Base-by-base conservation (phyloP, 768 basidiomycete genomes). In the Russula lepida region DNA sequence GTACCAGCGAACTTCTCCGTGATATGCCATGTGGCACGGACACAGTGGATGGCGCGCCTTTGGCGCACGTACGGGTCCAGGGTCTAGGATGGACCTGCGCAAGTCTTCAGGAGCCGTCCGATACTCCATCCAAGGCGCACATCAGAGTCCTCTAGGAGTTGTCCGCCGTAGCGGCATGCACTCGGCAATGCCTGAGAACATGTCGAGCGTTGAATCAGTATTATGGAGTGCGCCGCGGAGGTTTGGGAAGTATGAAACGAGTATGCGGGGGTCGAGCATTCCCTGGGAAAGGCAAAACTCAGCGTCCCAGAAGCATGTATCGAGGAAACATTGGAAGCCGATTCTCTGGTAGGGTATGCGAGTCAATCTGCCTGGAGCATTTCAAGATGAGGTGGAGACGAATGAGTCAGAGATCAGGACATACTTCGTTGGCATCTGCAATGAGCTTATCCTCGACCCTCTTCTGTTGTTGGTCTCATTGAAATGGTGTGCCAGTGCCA, bases 231-330 rank as follows among this genome's bases (percentile, higher is more conserved):
- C 74, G 21, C 87, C 88, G 33, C 86, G 79, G n/a, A 93, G 74
- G 60, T 84, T 79, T 6, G 89, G 84, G 67, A 85, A 95, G 71
- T 91, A 86, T 64, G 89, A 84, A 63, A 95, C 76, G 41, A 93
- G 78, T 3, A 94, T 70, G 15, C 92, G 82, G 0, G 92, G 90
- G 72, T 97, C 92, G 19, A 91, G 73, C 48, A 86, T 82, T 37
- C 91, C 92, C 56, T 83, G 79, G 68, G 88, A 84, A 59, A 95
- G 79, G 68, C 89, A 81, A 64, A 80, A 81, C 19, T 85, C 87
- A 0, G 92, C 92, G 60, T 91, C 87, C 63, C 88, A 85, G 70
- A 97, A 95, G 53, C 85, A 76, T 0, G 90, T 92, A 70, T 91
- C 89, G 33, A 77, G 71, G 69, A 95, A 79, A 66, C 86, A 85